Conservation (phyloP, 352 stramenopile genomes). For the Pythium rhizo-oryzae region DNA sequence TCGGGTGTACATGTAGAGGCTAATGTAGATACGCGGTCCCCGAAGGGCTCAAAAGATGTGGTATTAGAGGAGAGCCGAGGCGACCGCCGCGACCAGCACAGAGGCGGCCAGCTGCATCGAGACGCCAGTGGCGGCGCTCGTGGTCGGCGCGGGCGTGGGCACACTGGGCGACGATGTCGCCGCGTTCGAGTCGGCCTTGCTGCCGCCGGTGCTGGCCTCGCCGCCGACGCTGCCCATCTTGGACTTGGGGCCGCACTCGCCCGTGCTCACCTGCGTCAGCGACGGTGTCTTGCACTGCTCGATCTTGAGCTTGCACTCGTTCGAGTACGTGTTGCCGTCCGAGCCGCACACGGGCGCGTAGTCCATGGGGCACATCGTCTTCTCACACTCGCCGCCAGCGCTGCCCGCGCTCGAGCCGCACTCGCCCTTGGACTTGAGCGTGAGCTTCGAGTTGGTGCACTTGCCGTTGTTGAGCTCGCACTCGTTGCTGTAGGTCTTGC, state of each 20-base stretch:
- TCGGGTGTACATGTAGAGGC: no score
- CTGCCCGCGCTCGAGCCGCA: conserved; percentile 15
- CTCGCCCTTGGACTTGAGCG: conserved; percentile 9
- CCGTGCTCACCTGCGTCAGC: conserved; percentile 15
- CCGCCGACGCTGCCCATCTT: conserved; percentile 14
- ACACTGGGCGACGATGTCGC: background rate
- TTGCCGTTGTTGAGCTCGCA: conserved; percentile 27
- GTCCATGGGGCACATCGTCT: conserved; percentile 16
- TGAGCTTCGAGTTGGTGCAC: conserved; percentile 24
- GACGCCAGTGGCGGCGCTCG: background rate
- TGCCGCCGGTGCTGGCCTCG: background rate
- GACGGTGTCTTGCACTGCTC: conserved; percentile 23
- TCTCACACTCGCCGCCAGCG: background rate
- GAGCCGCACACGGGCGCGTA: conserved; percentile 44
- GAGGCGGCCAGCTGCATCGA: background rate
- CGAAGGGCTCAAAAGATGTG: background rate
- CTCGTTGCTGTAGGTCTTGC: conserved; percentile 35
- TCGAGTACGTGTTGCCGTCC: conserved; percentile 49
- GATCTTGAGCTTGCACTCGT: conserved; percentile 36
- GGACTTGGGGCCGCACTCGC: conserved; percentile 8
- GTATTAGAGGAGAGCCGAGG: conserved; percentile 4
- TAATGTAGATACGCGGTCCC: background rate
- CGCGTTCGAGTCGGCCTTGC: background rate
- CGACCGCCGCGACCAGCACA: background rate
- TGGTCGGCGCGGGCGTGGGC: conserved; percentile 1